Evolutionary conservation across 441 rosid species (phyloP).

Genomic region (Eutrema salsugineum): DNA sequence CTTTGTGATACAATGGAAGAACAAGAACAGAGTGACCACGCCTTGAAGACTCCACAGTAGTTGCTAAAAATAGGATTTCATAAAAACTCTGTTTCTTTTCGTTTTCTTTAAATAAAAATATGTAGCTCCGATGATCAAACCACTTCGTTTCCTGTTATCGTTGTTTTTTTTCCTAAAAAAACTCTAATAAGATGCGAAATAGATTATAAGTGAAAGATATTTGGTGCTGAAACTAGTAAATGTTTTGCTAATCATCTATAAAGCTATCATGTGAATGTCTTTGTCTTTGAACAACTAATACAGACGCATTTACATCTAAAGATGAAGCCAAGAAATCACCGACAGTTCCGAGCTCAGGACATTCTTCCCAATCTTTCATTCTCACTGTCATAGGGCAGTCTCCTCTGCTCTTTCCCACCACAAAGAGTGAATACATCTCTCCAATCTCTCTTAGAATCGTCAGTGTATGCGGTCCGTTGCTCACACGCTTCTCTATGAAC

Average conservation of each 20-base stretch:
- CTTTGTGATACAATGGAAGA: conserved; percentile 60
- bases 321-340: conserved; percentile 73
- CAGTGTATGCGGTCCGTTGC: conserved; percentile 40
- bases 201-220: background rate
- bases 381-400: conserved; percentile 46
- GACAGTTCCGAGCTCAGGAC: conserved; percentile 70
- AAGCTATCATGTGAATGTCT: conserved; percentile 19
- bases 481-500: conserved; percentile 47
- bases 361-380: conserved; percentile 80
- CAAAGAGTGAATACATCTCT: conserved; percentile 48
- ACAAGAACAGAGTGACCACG: conserved; percentile 43
- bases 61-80: background rate
- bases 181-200: background rate
- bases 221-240: background rate
- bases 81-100: background rate
- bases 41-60: background rate
- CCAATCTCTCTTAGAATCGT: conserved; percentile 42
- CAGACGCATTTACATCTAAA: conserved; percentile 47
- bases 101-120: too few species aligned
- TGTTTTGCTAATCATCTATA: conserved; percentile 16
- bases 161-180: too few species aligned
- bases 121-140: too few species aligned
- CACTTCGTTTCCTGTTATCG: background rate
- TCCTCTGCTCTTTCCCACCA: conserved; percentile 66
- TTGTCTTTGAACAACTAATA: conserved; percentile 63